Evolutionary conservation across 2,329 filamentous ascomycete genomes (phyloP).

Genomic region (Aspergillus texensis): DNA sequence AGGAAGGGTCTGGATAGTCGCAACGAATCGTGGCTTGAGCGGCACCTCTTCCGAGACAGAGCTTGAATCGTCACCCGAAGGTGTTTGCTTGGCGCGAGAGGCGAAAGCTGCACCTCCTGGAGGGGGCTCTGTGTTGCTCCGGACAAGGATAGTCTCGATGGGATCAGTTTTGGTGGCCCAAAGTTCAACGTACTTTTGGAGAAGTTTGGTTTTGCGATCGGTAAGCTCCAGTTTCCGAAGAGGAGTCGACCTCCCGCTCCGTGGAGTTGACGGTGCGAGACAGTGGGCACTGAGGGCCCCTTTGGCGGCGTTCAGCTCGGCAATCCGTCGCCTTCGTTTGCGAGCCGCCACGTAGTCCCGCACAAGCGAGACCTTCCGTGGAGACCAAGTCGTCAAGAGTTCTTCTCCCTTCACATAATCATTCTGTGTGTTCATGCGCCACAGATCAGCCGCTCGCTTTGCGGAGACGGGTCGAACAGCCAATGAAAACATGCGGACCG

Average conservation of each 20-base stretch:
- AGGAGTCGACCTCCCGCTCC: slow-evolving; percentile 40
- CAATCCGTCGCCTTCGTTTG: slow-evolving; percentile 72
- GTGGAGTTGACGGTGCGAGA: slow-evolving; percentile 38
- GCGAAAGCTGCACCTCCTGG: slow-evolving; percentile 38
- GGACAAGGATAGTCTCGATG: slow-evolving; percentile 47
- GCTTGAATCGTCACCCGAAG: slow-evolving; percentile 30
- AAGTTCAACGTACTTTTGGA: slow-evolving; percentile 46
- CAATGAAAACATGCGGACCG: slow-evolving; percentile 82
- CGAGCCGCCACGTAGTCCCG: slow-evolving; percentile 78
- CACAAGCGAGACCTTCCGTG: slow-evolving; percentile 87
- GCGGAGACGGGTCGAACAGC: slow-evolving; percentile 85
- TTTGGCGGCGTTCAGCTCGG: slow-evolving; percentile 73
- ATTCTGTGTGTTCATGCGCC: slow-evolving; percentile 92
- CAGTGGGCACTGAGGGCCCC: slow-evolving; percentile 46
- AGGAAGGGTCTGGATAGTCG: slow-evolving; percentile 73
- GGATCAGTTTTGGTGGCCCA: slow-evolving; percentile 46
- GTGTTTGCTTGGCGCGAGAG: slow-evolving; percentile 23
- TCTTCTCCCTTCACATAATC: slow-evolving; percentile 98
- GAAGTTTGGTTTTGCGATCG: slow-evolving; percentile 41
- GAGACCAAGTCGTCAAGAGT: slow-evolving; percentile 78
- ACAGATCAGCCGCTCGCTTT: slow-evolving; percentile 88
- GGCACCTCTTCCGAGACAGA: slow-evolving; percentile 35
- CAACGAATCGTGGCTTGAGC: slow-evolving; percentile 66
- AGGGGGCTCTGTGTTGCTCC: slow-evolving; percentile 49
- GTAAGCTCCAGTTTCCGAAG: slow-evolving; percentile 37